Percentiles rank a stretch among this genome's conserved stretches.
Conservation (phyloP, 202 grass and related monocot genomes). For the Schoenoplectus tabernaemontani region DNA sequence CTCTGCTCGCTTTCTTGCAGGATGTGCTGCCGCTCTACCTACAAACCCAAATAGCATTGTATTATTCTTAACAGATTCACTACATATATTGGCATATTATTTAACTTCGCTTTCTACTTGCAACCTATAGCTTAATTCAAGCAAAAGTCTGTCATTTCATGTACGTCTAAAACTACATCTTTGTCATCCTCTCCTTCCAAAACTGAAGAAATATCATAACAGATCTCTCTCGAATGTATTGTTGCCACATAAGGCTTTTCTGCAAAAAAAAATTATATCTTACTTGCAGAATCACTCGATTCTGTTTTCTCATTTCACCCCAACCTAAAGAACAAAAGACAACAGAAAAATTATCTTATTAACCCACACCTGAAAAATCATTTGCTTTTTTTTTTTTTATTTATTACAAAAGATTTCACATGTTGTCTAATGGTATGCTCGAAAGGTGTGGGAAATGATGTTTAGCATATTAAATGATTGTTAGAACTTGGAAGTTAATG, state of each 20-base stretch:
- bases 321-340: background rate
- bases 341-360: background rate
- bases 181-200: background rate
- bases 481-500: background rate
- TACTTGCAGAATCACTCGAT: background rate
- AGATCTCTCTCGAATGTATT: background rate
- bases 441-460: background rate
- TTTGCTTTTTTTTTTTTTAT: background rate
- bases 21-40: constrained; percentile 82
- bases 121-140: background rate
- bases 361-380: background rate
- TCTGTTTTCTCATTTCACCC: background rate
- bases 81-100: background rate
- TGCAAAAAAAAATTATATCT: too few species aligned
- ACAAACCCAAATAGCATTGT: constrained; percentile 19
- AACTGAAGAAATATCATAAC: background rate
- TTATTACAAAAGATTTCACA: background rate
- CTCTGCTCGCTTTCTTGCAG: constrained; percentile 56
- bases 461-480: background rate
- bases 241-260: background rate
- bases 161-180: background rate
- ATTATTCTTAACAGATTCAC: background rate
- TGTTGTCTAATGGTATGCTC: background rate
- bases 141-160: background rate
- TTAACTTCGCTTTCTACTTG: background rate